Evolutionary conservation across 257 asterid genomes (phyloP).

Genomic region (Petrea volubilis): DNA sequence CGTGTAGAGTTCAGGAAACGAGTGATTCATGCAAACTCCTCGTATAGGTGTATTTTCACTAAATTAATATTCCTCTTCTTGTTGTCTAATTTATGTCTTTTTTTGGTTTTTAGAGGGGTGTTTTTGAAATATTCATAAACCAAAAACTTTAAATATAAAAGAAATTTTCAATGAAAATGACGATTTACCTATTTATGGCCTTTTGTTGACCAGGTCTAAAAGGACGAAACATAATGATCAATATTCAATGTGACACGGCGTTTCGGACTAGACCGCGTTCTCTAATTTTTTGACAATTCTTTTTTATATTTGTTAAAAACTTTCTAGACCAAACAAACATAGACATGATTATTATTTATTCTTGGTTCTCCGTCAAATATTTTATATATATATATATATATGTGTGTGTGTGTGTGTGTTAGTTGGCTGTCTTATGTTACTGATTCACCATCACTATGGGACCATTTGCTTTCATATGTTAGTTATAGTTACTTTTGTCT

Average conservation of each 20-base stretch:
- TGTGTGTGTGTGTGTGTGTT: no score
- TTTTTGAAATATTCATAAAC: not conserved
- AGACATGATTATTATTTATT: no score
- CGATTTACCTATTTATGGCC: not conserved
- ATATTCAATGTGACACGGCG: not conserved
- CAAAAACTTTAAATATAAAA: no score
- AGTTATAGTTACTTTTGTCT: no score
- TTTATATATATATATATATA: no score
- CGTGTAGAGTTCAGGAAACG: not conserved
- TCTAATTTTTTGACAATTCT: not conserved
- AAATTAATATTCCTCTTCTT: not conserved
- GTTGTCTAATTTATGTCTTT: no score
- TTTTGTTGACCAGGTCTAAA: not conserved
- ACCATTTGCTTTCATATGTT: no score
- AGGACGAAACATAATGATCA: not conserved
- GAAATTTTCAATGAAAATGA: not conserved
- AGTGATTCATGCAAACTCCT: not conserved
- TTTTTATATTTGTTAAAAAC: not conserved
- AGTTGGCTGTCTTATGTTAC: no score
- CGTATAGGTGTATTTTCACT: not conserved
- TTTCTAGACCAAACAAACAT: not conserved
- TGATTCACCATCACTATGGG: no score
- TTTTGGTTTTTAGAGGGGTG: no score
- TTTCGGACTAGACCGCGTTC: not conserved
- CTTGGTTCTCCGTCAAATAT: no score